phyloP scores from a whole-genome alignment of 1,284 basidiomycete genomes.

The Cryptococcus sp. region DNA sequence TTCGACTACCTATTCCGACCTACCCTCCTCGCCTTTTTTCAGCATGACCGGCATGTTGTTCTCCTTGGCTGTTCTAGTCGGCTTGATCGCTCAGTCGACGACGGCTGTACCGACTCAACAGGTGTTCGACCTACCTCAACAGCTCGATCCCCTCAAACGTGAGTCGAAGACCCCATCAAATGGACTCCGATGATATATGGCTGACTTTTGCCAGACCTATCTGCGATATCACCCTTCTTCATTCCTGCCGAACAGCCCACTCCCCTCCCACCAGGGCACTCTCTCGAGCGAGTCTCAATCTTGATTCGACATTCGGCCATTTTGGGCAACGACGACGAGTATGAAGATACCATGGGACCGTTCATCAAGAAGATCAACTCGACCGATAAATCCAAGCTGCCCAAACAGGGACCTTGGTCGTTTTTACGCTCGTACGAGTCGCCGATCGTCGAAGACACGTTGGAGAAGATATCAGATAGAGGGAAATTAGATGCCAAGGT shows the following conservation, averaged over 20 bases:
- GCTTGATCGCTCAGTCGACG: background rate
- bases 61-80: background rate
- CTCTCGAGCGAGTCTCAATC: conserved; percentile 31
- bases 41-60: too few relatives aligned
- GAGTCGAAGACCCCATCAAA: conserved; percentile 3
- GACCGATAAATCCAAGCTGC: conserved; percentile 20
- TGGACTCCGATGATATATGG: background rate
- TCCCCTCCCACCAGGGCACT: conserved; percentile 30
- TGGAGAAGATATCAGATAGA: conserved; percentile 59
- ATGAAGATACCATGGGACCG: conserved; percentile 45
- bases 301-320: conserved; percentile 46
- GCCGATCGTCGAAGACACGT: conserved; percentile 59
- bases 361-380: conserved; percentile 45
- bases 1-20: too few relatives aligned
- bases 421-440: conserved; percentile 45
- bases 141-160: conserved; percentile 32
- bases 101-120: conserved; percentile 5
- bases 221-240: conserved; percentile 44
- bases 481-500: conserved; percentile 45
- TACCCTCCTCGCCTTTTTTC: too few relatives aligned
- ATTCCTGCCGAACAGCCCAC: conserved; percentile 33
- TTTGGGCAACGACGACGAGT: conserved; percentile 49
- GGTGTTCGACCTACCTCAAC: conserved; percentile 2
- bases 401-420: conserved; percentile 29
- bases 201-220: conserved; percentile 29